These are phyloP conservation scores for Thuja plicata DNA, from an alignment of 83 land plant genomes.

Conservation along the genomic window DNA sequence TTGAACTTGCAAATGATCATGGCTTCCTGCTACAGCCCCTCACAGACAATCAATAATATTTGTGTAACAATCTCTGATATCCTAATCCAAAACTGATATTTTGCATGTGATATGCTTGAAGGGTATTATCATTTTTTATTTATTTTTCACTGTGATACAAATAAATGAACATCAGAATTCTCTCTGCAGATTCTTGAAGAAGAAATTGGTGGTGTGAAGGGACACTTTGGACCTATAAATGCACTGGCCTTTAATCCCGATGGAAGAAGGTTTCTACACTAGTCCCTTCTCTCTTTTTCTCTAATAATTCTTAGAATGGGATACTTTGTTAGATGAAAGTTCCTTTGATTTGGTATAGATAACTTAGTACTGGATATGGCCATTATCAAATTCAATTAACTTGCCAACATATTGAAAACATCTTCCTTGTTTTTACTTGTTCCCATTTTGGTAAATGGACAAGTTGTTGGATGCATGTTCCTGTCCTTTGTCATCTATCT, in stretches of 20 bases:
- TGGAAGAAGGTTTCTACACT: slow-evolving; percentile 76
- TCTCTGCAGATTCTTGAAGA: slow-evolving; percentile 70
- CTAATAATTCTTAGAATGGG: not conserved
- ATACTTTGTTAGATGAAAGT: not conserved
- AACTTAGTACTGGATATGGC: not conserved
- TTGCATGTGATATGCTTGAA: not conserved
- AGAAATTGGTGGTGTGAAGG: slow-evolving; percentile 97
- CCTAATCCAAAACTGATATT: not conserved
- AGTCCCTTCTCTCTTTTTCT: not conserved
- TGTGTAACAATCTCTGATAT: not conserved
- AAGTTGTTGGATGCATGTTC: not conserved
- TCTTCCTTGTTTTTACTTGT: not conserved
- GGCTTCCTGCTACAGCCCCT: not conserved
- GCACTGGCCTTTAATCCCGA: slow-evolving; percentile 97
- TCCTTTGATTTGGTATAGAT: not conserved
- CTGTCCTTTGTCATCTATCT: not conserved
- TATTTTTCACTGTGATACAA: not conserved
- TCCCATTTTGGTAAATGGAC: not conserved
- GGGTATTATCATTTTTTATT: not conserved
- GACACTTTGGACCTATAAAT: slow-evolving; percentile 98
- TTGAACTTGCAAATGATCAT: not conserved
- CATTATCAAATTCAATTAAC: not conserved
- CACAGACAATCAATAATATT: not conserved
- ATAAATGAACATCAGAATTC: not conserved
- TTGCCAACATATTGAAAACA: not conserved